Evolutionary conservation across 805 yeast species (phyloP).

Genomic region (Ogataea pilisensis): DNA sequence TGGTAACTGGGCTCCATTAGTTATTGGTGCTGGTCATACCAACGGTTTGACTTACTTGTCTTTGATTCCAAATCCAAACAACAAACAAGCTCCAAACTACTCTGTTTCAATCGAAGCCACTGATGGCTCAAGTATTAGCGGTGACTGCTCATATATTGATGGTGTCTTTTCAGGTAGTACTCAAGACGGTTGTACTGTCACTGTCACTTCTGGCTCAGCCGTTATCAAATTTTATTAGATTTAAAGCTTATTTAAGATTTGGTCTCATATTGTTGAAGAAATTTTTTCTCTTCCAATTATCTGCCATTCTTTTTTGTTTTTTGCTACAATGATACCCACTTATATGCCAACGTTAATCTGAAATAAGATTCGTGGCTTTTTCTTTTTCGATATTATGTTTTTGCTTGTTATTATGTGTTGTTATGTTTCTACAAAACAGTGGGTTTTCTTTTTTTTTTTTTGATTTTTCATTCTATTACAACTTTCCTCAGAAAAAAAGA

Average conservation of each 20-base stretch:
- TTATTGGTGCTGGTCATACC: conserved; percentile 68
- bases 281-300: not conserved
- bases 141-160: conserved; percentile 39
- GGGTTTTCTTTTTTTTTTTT: no score
- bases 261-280: not conserved
- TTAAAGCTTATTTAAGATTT: no score
- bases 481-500: no score
- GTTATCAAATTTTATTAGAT: conserved; percentile 29
- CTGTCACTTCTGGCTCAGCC: conserved; percentile 34
- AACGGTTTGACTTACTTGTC: conserved; percentile 62
- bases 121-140: conserved; percentile 39
- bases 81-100: conserved; percentile 52
- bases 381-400: not conserved
- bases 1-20: conserved; percentile 81
- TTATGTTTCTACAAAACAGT: no score
- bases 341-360: no score
- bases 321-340: not conserved
- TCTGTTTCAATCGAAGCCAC: conserved; percentile 76
- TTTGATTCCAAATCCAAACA: conserved; percentile 76
- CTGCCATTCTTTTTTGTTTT: not conserved
- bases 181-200: conserved; percentile 76
- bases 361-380: not conserved
- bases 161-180: conserved; percentile 50
- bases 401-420: no score
- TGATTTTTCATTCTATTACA: no score